Evolutionary conservation across 495 filamentous ascomycete species (phyloP).

Genomic region (Aspergillus cavernicola): DNA sequence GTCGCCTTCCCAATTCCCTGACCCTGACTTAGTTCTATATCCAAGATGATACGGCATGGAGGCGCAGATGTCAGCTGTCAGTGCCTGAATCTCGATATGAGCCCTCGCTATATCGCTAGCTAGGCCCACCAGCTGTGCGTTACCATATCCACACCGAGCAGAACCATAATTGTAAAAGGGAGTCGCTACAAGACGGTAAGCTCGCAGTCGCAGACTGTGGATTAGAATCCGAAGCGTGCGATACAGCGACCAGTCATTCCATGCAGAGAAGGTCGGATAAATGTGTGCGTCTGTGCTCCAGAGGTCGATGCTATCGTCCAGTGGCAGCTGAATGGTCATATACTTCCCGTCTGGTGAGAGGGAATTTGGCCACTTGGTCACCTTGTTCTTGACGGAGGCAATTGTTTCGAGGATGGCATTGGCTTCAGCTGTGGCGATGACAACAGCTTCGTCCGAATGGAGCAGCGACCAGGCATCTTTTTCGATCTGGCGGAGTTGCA

Average conservation of each 20-base stretch:
- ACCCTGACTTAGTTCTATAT: not conserved
- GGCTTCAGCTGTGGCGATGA: not conserved
- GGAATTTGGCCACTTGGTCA: not conserved
- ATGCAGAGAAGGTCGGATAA: slow-evolving; percentile 2
- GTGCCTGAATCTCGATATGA: not conserved
- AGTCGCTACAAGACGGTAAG: not conserved
- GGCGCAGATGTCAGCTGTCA: slow-evolving; percentile 2
- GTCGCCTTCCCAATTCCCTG: slow-evolving; percentile 2
- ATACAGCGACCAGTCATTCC: slow-evolving; percentile 7
- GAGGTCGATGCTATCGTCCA: not conserved
- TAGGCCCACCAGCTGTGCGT: not conserved
- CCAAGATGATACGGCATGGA: slow-evolving; percentile 9
- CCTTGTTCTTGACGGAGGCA: not conserved
- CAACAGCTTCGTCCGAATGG: too few relatives aligned
- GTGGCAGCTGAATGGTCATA: not conserved
- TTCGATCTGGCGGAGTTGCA: not conserved
- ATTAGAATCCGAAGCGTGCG: slow-evolving; percentile 3
- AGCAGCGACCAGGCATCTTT: not conserved
- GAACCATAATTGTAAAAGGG: not conserved
- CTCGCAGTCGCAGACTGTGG: slow-evolving; percentile 5
- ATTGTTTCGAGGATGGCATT: not conserved
- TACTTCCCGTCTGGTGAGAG: not conserved
- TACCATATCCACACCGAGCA: not conserved
- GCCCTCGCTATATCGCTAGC: not conserved
- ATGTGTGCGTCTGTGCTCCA: not conserved